Evolutionary conservation across 2,329 filamentous ascomycete genomes (phyloP).

Genomic region (Cladophialophora chaetospira): DNA sequence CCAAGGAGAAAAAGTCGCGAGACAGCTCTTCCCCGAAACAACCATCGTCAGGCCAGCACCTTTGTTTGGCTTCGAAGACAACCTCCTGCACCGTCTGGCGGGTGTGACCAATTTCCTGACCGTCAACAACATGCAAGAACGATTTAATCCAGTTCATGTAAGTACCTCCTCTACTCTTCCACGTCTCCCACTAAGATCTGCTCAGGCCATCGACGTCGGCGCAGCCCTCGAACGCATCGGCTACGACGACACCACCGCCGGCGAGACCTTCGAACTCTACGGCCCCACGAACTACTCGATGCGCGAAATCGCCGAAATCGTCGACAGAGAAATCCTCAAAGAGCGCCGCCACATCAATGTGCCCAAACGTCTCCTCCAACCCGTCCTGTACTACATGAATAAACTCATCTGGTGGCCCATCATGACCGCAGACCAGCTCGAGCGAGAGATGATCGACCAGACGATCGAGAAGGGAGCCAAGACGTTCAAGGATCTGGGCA

Average conservation of each 20-base stretch:
- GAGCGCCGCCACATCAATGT: constrained; percentile 87
- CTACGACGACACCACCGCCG: constrained; percentile 85
- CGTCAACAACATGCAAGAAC: constrained; percentile 89
- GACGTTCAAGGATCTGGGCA: constrained; percentile 91
- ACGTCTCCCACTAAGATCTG: background rate
- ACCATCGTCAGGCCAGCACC: constrained; percentile 94
- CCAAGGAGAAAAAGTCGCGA: constrained; percentile 77
- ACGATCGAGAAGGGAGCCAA: constrained; percentile 86
- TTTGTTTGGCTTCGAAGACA: constrained; percentile 93
- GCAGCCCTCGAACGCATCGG: constrained; percentile 86
- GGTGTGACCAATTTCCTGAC: constrained; percentile 79
- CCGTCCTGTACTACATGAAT: constrained; percentile 73
- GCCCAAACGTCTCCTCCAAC: constrained; percentile 77
- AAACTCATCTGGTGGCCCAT: constrained; percentile 86
- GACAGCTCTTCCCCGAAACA: constrained; percentile 91
- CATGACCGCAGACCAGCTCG: constrained; percentile 75
- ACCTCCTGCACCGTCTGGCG: constrained; percentile 82
- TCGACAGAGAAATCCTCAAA: constrained; percentile 91
- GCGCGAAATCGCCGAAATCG: constrained; percentile 79
- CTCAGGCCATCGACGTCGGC: constrained; percentile 82
- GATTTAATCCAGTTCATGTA: constrained; percentile 89
- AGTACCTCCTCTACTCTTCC: constrained; percentile 31
- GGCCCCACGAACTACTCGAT: constrained; percentile 92
- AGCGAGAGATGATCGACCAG: constrained; percentile 92
- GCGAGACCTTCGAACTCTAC: constrained; percentile 91